phyloP scores from a whole-genome alignment of 179 eudicot species.

The Actinidia chinensis region DNA sequence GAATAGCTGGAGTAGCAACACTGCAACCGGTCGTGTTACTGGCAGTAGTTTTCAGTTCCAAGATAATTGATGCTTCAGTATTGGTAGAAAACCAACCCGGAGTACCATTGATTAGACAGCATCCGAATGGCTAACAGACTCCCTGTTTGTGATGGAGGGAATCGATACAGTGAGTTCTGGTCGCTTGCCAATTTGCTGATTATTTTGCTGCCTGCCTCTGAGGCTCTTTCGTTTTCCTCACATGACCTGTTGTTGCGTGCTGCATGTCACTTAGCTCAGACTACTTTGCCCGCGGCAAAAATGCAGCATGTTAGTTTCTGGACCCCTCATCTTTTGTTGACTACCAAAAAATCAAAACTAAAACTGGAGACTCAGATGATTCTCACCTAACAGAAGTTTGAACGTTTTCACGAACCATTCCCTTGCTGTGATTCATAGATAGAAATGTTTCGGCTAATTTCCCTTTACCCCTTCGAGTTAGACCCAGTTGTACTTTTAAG shows the following conservation, averaged over 20 bases:
- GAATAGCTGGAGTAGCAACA: conserved; percentile 45
- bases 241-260: conserved; percentile 60
- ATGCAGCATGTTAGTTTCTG: conserved; percentile 61
- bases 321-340: conserved; percentile 61
- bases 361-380: conserved; percentile 56
- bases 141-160: conserved; percentile 47
- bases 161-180: conserved; percentile 46
- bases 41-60: conserved; percentile 50
- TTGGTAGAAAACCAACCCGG: conserved; percentile 53
- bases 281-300: conserved; percentile 54
- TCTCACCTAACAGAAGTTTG: conserved; percentile 45
- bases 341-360: conserved; percentile 69
- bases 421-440: conserved; percentile 51
- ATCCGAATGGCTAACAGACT: conserved; percentile 49
- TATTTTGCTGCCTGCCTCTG: conserved; percentile 69
- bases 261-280: conserved; percentile 64
- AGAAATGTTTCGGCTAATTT: too few species aligned
- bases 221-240: conserved; percentile 71
- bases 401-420: conserved; percentile 43
- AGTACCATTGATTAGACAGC: conserved; percentile 43
- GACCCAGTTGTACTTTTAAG: too few species aligned
- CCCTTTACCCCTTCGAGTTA: too few species aligned
- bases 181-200: conserved; percentile 60
- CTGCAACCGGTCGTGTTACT: conserved; percentile 64
- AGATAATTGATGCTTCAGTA: conserved; percentile 45